Evolutionary conservation across 2,329 filamentous ascomycete species (phyloP), one percentile per base, ranked within the genome.

Genomic region (Colletotrichum lindemuthianum): DNA sequence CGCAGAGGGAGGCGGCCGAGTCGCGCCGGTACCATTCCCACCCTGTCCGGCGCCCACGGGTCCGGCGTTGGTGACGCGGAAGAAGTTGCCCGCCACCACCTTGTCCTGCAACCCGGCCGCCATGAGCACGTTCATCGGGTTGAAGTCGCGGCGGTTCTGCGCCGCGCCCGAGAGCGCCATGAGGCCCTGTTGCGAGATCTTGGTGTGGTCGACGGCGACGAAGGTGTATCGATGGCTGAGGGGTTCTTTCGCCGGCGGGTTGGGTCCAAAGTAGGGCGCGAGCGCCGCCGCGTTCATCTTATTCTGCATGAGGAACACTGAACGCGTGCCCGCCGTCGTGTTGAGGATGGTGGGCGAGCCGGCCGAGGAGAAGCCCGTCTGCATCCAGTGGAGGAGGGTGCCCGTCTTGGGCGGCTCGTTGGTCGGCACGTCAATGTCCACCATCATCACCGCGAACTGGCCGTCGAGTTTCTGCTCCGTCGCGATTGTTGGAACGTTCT

Each of bases 321-420:
- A 54, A 47, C 40, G 53, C 33, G 61, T 50, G 40, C 74, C 74
- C 7, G 56, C 50, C 34, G 70, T 71, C 49, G 72, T 70, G 71
- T 74, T 74, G 51, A 76, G 65, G 13, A 59, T 63, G 24, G 69
- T 70, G 12, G 69, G 50, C 8, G 59, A 59, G 32, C 70, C 68
- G 8, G 74, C 66, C 10, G 74, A 73, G 24, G 69, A 72, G 44
- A 82, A 68, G 41, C 77, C 77, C 0, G 78, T 76, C 65, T 83
- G 80, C 51, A 82, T 71, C 75, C 80, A 83, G 72, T 85, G 83
- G 56, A 84, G 69, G 37, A 83, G 74, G 2, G 83, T 82, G 6
- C 80, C 76, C 1, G 66, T 68, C 66, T 67, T 66, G 37, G 66
- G 84, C 71, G 34, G 80, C 65, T 33, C 39, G 63, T 70, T 70